Percentiles rank a stretch among this genome's conserved stretches.
Conservation (phyloP, 2,329 filamentous ascomycete genomes). For the Botrytis paeoniae region DNA sequence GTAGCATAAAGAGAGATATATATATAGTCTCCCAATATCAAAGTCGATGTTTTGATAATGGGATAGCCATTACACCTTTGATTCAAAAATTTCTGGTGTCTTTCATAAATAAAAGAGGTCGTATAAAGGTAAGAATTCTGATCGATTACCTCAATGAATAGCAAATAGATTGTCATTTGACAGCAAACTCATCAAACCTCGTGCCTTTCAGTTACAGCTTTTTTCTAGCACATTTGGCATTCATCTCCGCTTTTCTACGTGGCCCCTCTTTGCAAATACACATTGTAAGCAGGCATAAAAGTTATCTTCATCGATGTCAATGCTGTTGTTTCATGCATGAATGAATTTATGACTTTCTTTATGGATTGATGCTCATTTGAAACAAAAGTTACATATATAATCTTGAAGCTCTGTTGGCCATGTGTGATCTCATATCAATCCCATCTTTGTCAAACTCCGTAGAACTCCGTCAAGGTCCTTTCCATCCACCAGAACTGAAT, state of each 20-base stretch:
- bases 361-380: neutral
- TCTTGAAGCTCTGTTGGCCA: neutral
- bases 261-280: accelerated
- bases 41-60: neutral
- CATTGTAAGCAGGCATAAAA: neutral
- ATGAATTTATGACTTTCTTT: neutral
- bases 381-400: neutral
- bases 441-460: neutral
- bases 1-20: neutral
- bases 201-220: neutral
- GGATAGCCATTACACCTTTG: neutral
- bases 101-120: neutral
- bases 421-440: accelerated
- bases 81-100: neutral
- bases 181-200: neutral
- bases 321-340: neutral
- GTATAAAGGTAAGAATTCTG: neutral
- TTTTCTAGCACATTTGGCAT: neutral
- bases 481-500: neutral
- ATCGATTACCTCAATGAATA: neutral
- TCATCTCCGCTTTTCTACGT: neutral
- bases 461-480: neutral
- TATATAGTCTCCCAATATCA: neutral
- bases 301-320: neutral
- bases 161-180: neutral